These are phyloP conservation scores for Monoraphidium neglectum DNA, from an alignment of 139 green algal genomes.

Conservation along the genomic window DNA sequence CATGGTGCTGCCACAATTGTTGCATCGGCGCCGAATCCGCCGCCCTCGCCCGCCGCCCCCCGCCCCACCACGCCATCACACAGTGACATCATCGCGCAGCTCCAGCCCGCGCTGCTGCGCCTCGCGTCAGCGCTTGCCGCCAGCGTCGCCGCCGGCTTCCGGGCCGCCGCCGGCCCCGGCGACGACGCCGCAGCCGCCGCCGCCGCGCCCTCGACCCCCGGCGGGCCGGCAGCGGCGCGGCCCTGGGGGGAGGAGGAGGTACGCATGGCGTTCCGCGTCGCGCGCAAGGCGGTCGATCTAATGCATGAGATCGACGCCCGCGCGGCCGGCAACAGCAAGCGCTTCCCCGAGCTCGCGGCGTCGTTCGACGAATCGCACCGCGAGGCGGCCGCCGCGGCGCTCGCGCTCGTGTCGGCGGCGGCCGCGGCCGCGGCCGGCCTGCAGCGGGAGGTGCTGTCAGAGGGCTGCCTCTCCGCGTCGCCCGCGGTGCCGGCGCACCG, in stretches of 20 bases:
- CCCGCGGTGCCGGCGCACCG: not conserved
- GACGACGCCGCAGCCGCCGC: too few species aligned
- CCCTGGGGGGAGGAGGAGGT: conserved; percentile 13
- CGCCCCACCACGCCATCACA: too few species aligned
- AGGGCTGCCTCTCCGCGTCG: not conserved
- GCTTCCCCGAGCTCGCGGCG: not conserved
- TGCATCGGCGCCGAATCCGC: too few species aligned
- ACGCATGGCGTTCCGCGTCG: conserved; percentile 8
- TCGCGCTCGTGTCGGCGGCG: not conserved
- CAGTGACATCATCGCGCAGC: too few species aligned
- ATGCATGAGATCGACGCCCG: conserved; percentile 2
- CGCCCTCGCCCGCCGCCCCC: too few species aligned
- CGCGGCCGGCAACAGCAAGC: not conserved
- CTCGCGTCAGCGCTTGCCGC: not conserved
- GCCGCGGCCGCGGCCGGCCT: conserved; percentile 1
- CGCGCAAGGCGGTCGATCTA: not conserved
- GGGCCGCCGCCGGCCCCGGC: conserved; percentile 10
- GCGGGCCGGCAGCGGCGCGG: not conserved
- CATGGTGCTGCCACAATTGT: too few species aligned
- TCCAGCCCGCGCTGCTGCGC: too few species aligned
- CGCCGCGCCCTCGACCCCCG: too few species aligned
- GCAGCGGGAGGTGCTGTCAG: conserved; percentile 3
- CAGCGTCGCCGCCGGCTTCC: not conserved
- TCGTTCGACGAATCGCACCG: not conserved
- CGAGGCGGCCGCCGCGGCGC: not conserved